phyloP scores from a whole-genome alignment of 23 red algal species.

The Gracilaria domingensis region DNA sequence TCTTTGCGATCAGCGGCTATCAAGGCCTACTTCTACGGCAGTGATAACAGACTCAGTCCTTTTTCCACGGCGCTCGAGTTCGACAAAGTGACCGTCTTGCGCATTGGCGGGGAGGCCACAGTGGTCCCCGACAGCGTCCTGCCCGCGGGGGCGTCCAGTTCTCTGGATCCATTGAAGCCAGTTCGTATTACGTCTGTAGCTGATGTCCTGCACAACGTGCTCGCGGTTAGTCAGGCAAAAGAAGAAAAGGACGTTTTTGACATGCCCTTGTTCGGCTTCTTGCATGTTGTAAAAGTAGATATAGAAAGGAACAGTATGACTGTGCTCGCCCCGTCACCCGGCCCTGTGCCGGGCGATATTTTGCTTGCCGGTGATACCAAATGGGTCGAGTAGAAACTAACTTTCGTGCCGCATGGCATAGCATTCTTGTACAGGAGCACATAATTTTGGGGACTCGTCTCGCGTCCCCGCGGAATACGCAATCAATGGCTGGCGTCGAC shows the following conservation, averaged over 20 bases:
- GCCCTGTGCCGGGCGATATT: slow-evolving; percentile 62
- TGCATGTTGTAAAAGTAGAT: slow-evolving; percentile 91
- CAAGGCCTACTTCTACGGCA: slow-evolving; percentile 95
- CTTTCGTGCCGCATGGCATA: background rate
- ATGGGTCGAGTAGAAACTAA: slow-evolving; percentile 82
- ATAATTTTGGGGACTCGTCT: background rate
- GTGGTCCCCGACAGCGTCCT: slow-evolving; percentile 79
- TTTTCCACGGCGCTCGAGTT: slow-evolving; percentile 78
- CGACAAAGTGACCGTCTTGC: slow-evolving; percentile 66
- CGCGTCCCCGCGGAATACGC: background rate
- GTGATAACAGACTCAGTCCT: slow-evolving; percentile 74
- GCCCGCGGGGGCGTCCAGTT: slow-evolving; percentile 67
- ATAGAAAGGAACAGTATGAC: slow-evolving; percentile 72
- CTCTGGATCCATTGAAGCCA: slow-evolving; percentile 79
- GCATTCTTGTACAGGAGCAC: no score
- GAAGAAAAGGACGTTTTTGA: slow-evolving; percentile 65
- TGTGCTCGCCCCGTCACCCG: slow-evolving; percentile 81
- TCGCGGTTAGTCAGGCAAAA: slow-evolving; percentile 87
- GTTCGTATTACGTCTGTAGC: slow-evolving; percentile 25
- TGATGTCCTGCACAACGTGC: slow-evolving; percentile 77
- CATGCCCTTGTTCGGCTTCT: slow-evolving; percentile 68
- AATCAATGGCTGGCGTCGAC: background rate
- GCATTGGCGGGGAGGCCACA: slow-evolving; percentile 43
- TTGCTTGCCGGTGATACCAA: slow-evolving; percentile 77
- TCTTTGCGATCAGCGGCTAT: slow-evolving; percentile 51